Conservation (phyloP, 306 rosid genomes). For the Morella rubra region DNA sequence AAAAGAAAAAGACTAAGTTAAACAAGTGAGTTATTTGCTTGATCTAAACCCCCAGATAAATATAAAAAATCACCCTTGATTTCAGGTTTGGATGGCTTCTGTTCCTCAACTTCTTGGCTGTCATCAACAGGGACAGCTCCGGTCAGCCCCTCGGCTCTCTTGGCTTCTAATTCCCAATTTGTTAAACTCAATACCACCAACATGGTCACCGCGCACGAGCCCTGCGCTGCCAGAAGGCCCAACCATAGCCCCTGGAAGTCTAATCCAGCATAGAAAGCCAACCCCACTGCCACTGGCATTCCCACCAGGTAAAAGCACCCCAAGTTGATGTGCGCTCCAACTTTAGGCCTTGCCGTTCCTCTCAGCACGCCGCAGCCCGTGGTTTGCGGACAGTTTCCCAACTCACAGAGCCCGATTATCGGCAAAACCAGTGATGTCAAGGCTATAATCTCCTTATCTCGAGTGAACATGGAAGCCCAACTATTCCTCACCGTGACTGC, state of each 20-base stretch:
- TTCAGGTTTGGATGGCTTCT: slow-evolving; percentile 31
- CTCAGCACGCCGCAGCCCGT: slow-evolving; percentile 92
- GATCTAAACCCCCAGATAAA: slow-evolving; percentile 24
- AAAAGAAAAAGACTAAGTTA: slow-evolving; percentile 20
- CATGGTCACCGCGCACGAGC: slow-evolving; percentile 79
- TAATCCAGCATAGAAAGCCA: slow-evolving; percentile 58
- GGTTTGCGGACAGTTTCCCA: slow-evolving; percentile 94
- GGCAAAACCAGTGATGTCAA: slow-evolving; percentile 80
- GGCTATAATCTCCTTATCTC: slow-evolving; percentile 54
- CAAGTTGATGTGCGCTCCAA: slow-evolving; percentile 78
- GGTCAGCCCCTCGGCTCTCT: slow-evolving; percentile 59
- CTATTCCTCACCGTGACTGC: slow-evolving; percentile 58
- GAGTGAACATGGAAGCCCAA: slow-evolving; percentile 84
- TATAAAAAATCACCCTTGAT: slow-evolving; percentile 41
- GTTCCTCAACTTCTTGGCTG: slow-evolving; percentile 35
- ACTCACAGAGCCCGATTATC: slow-evolving; percentile 81
- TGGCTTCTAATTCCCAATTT: slow-evolving; percentile 76
- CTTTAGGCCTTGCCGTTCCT: slow-evolving; percentile 88
- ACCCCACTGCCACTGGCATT: slow-evolving; percentile 74
- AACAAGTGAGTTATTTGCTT: slow-evolving; percentile 34
- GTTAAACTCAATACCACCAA: slow-evolving; percentile 63
- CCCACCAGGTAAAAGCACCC: slow-evolving; percentile 88
- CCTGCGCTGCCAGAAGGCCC: slow-evolving; percentile 90
- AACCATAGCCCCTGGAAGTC: slow-evolving; percentile 87
- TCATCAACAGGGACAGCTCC: slow-evolving; percentile 33